Evolutionary conservation across 257 asterid genomes (phyloP).

Genomic region (Primulina eburnea): DNA sequence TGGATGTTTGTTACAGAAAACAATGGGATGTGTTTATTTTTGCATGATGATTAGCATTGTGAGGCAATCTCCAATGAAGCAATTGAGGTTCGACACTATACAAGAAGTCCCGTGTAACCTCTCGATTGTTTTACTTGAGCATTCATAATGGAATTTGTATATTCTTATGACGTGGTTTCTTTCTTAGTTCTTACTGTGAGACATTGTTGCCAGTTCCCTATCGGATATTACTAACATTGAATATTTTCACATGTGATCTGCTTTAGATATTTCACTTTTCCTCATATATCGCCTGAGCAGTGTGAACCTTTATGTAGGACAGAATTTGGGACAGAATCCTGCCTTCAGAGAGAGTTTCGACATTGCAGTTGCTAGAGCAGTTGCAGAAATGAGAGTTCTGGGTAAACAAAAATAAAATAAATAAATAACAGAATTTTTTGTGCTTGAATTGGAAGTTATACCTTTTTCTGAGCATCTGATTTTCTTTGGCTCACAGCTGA

Average conservation of each 20-base stretch:
- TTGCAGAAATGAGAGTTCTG: slow-evolving; percentile 87
- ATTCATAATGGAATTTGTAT: no score
- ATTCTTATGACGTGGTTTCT: neutral
- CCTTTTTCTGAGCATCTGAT: slow-evolving; percentile 21
- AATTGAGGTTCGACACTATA: neutral
- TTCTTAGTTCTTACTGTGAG: neutral
- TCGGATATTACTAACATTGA: neutral
- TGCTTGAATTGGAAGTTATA: slow-evolving; percentile 8
- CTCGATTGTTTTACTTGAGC: neutral
- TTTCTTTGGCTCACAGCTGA: slow-evolving; percentile 58
- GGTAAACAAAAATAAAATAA: slow-evolving; percentile 36
- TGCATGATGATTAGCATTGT: neutral
- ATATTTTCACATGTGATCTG: slow-evolving; percentile 5
- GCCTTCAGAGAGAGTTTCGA: slow-evolving; percentile 78
- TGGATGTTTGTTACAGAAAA: slow-evolving; percentile 10
- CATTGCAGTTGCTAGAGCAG: slow-evolving; percentile 93
- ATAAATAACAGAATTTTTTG: neutral
- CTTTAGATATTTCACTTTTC: slow-evolving; percentile 12
- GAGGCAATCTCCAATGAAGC: neutral
- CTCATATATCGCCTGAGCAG: slow-evolving; percentile 25
- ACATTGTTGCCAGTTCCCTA: neutral
- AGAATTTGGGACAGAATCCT: slow-evolving; percentile 65
- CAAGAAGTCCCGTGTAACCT: neutral
- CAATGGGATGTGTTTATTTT: neutral
- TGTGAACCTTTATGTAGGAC: slow-evolving; percentile 38